Evolutionary conservation across 2,329 filamentous ascomycete species (phyloP), one percentile per base, ranked within the genome.

Genomic region (Neoarthrinium moseri): DNA sequence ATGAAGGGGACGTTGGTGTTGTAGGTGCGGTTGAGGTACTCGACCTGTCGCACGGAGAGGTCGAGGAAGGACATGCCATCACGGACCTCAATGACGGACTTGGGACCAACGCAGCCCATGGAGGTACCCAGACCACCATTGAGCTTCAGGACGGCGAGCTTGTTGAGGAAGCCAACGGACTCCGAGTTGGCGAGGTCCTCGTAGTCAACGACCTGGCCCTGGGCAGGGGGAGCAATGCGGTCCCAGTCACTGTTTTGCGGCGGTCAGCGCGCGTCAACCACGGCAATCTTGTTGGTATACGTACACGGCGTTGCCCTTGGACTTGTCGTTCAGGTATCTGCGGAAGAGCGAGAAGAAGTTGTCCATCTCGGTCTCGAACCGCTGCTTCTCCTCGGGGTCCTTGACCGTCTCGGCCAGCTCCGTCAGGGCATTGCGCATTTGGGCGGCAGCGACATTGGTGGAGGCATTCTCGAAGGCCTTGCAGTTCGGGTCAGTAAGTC

Each of bases 31-130:
- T 99, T 99, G 60, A 99, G 86, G 80, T 91, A 95, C 78, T 99
- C 94, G 66, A 99, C 95, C 80, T 99, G 94, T 64, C 94, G 89
- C 61, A 99, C 94, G 17, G 94, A 97, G 62, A 99, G 81, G 74
- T 99, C 94, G 58, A 99, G 82, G 86, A 99, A 99, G 61, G 94
- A 99, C 94, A 97, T 99, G 83, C 94, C 94, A 62, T 99, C 94
- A 73, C 94, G 91, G 67, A 99, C 94, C 72, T 99, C 94, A 61
- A 99, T 99, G 66, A 99, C 94, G 37, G 94, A 99, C 81, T 99
- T 99, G 73, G 94, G 94, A 54, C 94, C 94, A 61, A 99, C 94
- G 62, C 94, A 99, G 65, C 94, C 94, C 94, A 99, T 99, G 46
- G 94, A 99, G 59, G 94, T 99, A 82, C 94, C 94, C 41, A 99